Conservation (phyloP, 1,284 basidiomycete genomes). For the Polyporus tsugae region DNA sequence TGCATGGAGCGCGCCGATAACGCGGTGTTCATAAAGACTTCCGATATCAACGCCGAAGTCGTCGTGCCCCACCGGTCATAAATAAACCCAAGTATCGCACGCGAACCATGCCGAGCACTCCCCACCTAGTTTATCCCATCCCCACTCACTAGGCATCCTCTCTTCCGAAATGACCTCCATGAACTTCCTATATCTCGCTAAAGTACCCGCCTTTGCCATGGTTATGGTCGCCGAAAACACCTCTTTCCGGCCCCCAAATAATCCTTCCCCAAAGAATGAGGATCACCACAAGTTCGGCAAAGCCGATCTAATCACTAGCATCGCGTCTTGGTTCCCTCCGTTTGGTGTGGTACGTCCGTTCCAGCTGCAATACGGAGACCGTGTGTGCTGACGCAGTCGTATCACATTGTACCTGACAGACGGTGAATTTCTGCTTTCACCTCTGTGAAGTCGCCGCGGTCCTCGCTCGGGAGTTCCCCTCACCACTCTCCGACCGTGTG, state of each 20-base stretch:
- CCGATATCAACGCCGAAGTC: no score
- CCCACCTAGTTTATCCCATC: no score
- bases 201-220: background rate
- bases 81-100: no score
- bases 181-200: background rate
- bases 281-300: background rate
- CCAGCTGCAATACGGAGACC: background rate
- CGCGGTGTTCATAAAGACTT: no score
- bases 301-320: background rate
- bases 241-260: background rate
- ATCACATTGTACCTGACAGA: background rate
- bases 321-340: background rate
- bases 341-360: background rate
- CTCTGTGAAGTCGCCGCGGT: conserved; percentile 11
- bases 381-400: background rate
- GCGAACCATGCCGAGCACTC: no score
- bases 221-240: background rate
- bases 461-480: conserved; percentile 11
- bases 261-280: background rate
- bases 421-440: background rate
- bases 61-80: no score
- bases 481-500: background rate
- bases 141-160: no score
- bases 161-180: background rate
- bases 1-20: no score